These are phyloP conservation scores for Saccharomycopsis fibuligera DNA, from an alignment of 805 yeast species.

Conservation along the genomic window DNA sequence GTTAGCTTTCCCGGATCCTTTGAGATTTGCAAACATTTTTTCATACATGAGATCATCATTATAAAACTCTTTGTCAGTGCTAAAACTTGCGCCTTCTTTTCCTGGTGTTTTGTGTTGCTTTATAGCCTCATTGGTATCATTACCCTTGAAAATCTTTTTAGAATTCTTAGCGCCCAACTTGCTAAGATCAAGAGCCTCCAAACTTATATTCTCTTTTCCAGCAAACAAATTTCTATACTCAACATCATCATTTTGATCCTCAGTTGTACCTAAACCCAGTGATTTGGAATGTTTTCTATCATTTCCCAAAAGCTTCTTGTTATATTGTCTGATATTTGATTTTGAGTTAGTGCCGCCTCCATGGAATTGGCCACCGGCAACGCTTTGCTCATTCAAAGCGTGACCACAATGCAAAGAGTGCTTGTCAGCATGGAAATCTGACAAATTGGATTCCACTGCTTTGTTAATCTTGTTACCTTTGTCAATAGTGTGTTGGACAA, in stretches of 20 bases:
- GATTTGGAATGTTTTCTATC: neutral
- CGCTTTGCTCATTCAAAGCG: neutral
- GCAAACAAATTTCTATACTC: neutral
- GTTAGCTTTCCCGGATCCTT: neutral
- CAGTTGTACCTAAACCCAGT: too few relatives aligned
- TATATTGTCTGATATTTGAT: neutral
- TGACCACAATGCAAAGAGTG: neutral
- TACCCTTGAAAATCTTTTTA: neutral
- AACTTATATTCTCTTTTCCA: neutral
- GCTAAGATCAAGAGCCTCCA: neutral
- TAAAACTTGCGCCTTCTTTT: too few relatives aligned
- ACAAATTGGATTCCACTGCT: neutral
- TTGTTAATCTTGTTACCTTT: neutral
- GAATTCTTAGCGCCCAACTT: neutral
- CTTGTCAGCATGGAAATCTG: neutral
- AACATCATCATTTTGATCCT: neutral
- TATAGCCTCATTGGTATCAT: neutral
- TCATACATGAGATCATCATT: slow-evolving; percentile 10
- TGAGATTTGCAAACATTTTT: slow-evolving; percentile 7
- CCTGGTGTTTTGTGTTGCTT: neutral
- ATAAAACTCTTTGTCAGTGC: slow-evolving; percentile 5
- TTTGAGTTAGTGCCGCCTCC: neutral
- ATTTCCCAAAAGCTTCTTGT: neutral
- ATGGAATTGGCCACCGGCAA: neutral
- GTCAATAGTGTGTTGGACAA: neutral